A percentile compares a stretch with the other conserved stretches of the same genome.
Evolutionary conservation across 768 basidiomycete species (phyloP).

Genomic region (Rhizopogon vulgaris): DNA sequence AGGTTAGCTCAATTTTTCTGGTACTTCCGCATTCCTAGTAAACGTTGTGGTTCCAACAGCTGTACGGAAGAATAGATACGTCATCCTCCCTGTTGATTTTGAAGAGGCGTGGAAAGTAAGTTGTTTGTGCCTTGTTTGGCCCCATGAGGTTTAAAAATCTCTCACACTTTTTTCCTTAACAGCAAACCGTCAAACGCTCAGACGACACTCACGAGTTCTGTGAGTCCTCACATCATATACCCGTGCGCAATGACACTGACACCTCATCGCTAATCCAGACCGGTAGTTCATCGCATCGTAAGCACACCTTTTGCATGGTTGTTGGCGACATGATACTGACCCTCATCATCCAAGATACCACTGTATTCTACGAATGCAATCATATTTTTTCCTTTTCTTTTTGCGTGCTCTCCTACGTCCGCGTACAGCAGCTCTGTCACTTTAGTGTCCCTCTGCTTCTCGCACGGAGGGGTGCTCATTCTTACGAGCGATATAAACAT

Average conservation of each 20-base stretch:
- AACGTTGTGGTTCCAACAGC: slow-evolving; percentile 38
- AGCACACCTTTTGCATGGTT: slow-evolving; percentile 31
- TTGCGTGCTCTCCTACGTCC: slow-evolving; percentile 7
- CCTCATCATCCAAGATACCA: slow-evolving; percentile 16
- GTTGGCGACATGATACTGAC: slow-evolving; percentile 11
- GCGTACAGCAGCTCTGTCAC: slow-evolving; percentile 57
- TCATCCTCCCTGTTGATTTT: slow-evolving; percentile 94
- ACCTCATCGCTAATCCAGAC: slow-evolving; percentile 23
- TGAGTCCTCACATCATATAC: slow-evolving; percentile 32
- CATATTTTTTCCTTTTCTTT: slow-evolving; percentile 11
- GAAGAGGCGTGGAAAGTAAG: slow-evolving; percentile 99
- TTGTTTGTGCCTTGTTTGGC: slow-evolving; percentile 50
- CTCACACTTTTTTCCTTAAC: slow-evolving; percentile 25
- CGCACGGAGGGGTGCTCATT: slow-evolving; percentile 77
- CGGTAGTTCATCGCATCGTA: slow-evolving; percentile 28
- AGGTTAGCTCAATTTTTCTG: slow-evolving; percentile 40
- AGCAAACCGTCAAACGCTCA: slow-evolving; percentile 95
- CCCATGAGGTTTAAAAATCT: slow-evolving; percentile 22
- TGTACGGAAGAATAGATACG: slow-evolving; percentile 96
- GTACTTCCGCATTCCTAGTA: background rate
- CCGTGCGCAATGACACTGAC: slow-evolving; percentile 5
- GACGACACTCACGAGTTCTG: slow-evolving; percentile 99
- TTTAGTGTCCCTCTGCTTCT: slow-evolving; percentile 70
- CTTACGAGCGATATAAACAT: slow-evolving; percentile 65
- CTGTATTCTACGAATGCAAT: slow-evolving; percentile 32